phyloP scores from a whole-genome alignment of 768 basidiomycete species.

The Chiua virens region DNA sequence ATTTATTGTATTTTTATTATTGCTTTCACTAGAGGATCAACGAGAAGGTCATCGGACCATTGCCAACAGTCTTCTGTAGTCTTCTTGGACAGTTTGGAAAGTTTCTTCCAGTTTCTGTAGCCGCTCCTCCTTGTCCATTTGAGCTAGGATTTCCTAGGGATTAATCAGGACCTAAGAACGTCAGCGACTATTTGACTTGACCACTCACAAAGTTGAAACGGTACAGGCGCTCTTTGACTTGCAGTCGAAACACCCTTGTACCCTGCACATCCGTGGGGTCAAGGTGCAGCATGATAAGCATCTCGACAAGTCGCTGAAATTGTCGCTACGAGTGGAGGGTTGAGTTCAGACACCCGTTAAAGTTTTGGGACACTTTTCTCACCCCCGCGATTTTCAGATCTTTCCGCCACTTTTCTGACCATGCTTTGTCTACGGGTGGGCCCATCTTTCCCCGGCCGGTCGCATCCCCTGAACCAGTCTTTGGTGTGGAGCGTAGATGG shows the following conservation, averaged over 20 bases:
- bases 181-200: neutral
- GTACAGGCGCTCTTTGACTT: slow-evolving; percentile 93
- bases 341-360: slow-evolving; percentile 1
- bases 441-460: slow-evolving; percentile 59
- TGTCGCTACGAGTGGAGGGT: slow-evolving; percentile 62
- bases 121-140: slow-evolving; percentile 84
- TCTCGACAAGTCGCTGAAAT: slow-evolving; percentile 89
- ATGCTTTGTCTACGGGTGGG: slow-evolving; percentile 72
- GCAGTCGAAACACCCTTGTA: slow-evolving; percentile 71
- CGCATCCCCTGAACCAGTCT: slow-evolving; percentile 21
- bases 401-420: slow-evolving; percentile 78
- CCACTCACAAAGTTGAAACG: slow-evolving; percentile 88
- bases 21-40: slow-evolving; percentile 9
- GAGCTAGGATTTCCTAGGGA: slow-evolving; percentile 77
- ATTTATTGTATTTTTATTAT: slow-evolving; percentile 27
- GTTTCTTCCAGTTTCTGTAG: slow-evolving; percentile 91
- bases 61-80: slow-evolving; percentile 79
- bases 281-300: slow-evolving; percentile 76
- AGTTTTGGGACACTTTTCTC: slow-evolving; percentile 18
- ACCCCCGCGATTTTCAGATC: slow-evolving; percentile 91
- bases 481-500: slow-evolving; percentile 31
- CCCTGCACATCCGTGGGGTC: slow-evolving; percentile 57
- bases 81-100: slow-evolving; percentile 80
- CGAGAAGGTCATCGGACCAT: slow-evolving; percentile 33
- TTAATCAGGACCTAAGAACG: neutral